A percentile compares a stretch with the other conserved stretches of the same genome.
phyloP scores from a whole-genome alignment of 148 eudicot species.

The Dianthus caryophyllus region DNA sequence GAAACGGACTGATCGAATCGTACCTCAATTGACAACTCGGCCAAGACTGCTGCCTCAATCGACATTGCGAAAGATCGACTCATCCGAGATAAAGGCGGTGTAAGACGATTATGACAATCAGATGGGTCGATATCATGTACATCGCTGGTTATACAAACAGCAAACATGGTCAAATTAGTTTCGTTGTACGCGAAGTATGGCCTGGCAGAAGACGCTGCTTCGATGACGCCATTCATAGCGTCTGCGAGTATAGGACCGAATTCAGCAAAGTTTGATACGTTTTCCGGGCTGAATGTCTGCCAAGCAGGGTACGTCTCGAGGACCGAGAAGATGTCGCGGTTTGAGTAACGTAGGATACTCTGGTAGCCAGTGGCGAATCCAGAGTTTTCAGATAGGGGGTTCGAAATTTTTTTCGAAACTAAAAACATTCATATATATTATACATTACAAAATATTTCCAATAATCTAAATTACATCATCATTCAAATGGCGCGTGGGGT shows the following conservation, averaged over 20 bases:
- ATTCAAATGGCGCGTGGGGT: too few species aligned
- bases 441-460: too few species aligned
- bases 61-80: neutral
- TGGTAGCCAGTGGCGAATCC: too few species aligned
- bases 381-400: too few species aligned
- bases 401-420: too few species aligned
- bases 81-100: neutral
- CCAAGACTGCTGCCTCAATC: neutral
- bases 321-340: conserved; percentile 15
- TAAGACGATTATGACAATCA: neutral
- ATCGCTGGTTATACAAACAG: conserved; percentile 2
- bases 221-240: neutral
- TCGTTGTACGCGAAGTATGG: neutral
- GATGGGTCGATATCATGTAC: conserved; percentile 3
- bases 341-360: conserved; percentile 16
- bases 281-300: neutral
- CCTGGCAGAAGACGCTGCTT: neutral
- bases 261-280: neutral
- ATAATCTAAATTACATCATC: too few species aligned
- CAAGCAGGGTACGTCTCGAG: neutral
- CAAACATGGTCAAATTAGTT: neutral
- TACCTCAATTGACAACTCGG: conserved; percentile 8
- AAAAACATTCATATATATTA: too few species aligned
- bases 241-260: neutral
- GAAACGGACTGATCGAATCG: neutral